Base-by-base conservation (phyloP, 2,329 filamentous ascomycete genomes). In the Hypoxylon sp. region DNA sequence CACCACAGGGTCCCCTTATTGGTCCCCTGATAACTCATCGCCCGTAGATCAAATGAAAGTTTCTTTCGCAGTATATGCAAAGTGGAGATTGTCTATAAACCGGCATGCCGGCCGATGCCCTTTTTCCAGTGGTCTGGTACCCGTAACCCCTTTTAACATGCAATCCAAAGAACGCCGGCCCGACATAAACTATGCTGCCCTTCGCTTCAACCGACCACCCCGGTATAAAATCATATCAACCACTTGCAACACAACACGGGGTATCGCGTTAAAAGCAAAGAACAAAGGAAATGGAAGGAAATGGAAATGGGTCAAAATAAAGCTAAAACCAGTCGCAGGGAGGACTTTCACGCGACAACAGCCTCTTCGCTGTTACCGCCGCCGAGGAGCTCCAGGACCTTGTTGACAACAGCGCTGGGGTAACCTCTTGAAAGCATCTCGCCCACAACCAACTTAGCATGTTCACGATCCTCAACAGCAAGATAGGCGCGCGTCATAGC, bases 401-500 rank as follows among this genome's bases (percentile, higher is more conserved):
- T 98, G 82, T 92, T 93, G 48, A 94, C 92, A 13, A 99, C 96
- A 4, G 96, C 95, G 69, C 89, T 89, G 50, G 96, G 96, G 77
- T 98, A 99, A 41, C 94, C 94, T 63, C 96, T 89, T 50, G 89
- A 90, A 36, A 98, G 85, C 87, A 98, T 98, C 85, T 99, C 96
- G 60, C 91, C 87, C 23, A 97, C 94, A 13, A 97, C 91, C 10
- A 77, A 81, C 81, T 93, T 90, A 41, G 96, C 96, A 63, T 87
- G 86, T 52, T 90, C 86, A 34, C 93, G 90, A 77, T 97, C 89
- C 77, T 97, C 93, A 2, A 91, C 91, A 10, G 93, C 90, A 60
- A 99, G 88, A 81, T 91, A 98, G 0, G 96, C 96, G 49, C 96
- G 88, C 4, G 94, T 97, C 96, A 99, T 99, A 43, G 95, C 94